These are phyloP conservation scores for Backusella tarrabulga DNA, from an alignment of 192 early-diverging fungal genomes.

Conservation along the genomic window DNA sequence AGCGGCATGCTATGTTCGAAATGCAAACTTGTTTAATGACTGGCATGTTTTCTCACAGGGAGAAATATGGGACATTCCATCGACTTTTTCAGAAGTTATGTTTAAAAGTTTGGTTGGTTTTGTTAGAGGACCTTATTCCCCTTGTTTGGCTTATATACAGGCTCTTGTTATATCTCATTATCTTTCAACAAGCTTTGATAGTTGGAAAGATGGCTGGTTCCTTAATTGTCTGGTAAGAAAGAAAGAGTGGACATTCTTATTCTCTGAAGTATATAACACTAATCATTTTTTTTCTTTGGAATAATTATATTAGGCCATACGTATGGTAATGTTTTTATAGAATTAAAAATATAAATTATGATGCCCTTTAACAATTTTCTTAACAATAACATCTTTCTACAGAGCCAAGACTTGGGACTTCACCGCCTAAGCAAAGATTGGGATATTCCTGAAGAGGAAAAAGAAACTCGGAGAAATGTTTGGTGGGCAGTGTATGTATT, in stretches of 20 bases:
- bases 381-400: not conserved
- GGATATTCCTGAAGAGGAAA: constrained; percentile 51
- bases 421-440: constrained; percentile 62
- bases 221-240: constrained; percentile 19
- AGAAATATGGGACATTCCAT: constrained; percentile 19
- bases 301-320: constrained; percentile 43
- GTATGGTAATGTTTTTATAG: constrained; percentile 33
- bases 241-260: not conserved
- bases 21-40: constrained; percentile 13
- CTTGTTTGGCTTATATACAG: constrained; percentile 23
- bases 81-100: constrained; percentile 19
- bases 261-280: not conserved
- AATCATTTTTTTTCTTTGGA: not conserved
- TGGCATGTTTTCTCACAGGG: constrained; percentile 5
- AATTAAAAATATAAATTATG: not conserved
- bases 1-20: constrained; percentile 26
- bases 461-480: constrained; percentile 61
- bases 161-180: constrained; percentile 31
- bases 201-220: constrained; percentile 24
- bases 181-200: constrained; percentile 20
- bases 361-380: not conserved
- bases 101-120: constrained; percentile 22
- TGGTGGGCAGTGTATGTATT: constrained; percentile 77
- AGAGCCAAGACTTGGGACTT: constrained; percentile 75
- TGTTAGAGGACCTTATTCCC: constrained; percentile 17